Base-by-base conservation (phyloP, 2,329 filamentous ascomycete species). In the Penicillium sp. region DNA sequence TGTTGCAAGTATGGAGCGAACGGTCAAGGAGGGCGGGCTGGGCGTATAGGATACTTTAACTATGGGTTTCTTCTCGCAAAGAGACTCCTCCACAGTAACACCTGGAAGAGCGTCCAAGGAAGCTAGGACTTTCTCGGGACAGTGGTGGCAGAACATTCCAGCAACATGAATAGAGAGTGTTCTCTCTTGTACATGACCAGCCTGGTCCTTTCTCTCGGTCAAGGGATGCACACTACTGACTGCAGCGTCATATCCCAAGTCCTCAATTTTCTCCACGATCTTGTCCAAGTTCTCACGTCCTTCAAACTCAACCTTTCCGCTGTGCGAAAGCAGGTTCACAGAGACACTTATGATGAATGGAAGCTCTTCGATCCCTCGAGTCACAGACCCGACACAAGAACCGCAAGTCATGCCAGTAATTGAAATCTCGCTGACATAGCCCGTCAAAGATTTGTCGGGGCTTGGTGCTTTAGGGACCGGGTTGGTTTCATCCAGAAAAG, bases 91-190 rank as follows among this genome's bases (percentile, higher is more conserved):
- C 10, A 73, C 61, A 14, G 62, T 63, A 31, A 76, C 73, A 8
- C 75, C 74, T 58, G 86, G 82, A 2, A 78, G 75, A 10, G 67
- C 65, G 38, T 77, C 61, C 44, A 76, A 48, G 5, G 69, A 65
- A 7, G 59, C 48, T 10, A 70, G 46, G 11, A 77, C 63, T 40
- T 69, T 75, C 28, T 77, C 74, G 0, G 87, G 85, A 60, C 88
- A 92, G 62, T 88, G 83, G 13, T 81, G 77, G 69, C 89, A 92
- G 69, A 88, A 90, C 73, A 92, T 85, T 44, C 89, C 89, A 44
- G 87, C 80, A 44, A 92, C 76, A 35, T 71, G 72, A 50, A 92
- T 83, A 49, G 86, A 81, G 2, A 90, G 79, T 1, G 82, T 83
- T 42, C 88, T 76, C 45, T 76, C 68, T 42, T 61, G 58, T 0